Base-by-base conservation (phyloP, 192 early-diverging fungal species). In the Cetraspora pellucida region DNA sequence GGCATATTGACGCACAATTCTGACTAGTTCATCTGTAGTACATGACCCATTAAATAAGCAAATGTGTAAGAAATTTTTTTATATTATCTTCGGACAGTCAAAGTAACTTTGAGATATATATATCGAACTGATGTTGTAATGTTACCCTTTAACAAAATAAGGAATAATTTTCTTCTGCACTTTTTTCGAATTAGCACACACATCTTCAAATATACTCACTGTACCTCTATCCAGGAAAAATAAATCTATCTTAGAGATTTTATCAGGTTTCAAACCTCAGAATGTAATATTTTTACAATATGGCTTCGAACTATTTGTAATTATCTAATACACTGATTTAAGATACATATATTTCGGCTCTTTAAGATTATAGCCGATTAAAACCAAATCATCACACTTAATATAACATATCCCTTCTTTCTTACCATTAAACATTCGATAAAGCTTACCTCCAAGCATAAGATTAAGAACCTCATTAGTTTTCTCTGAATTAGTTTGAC, bases 201-300 rank as follows among this genome's bases (percentile, higher is more conserved):
- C 23, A 27, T 64, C 9, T 10, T 64, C 61, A 4, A 64, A 64
- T 64, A 64, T 64, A 64, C 0, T 14, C 31, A 64, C 61, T 64
- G 61, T 64, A 64, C 28, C 25, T 64, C 25, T 64, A 16, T 64
- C 61, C 1, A 9, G 27, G 4, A 9, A 64, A 23, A 64, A 64
- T 64, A 5, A 64, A 64, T 64, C 28, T 64, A 64, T 6, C 25
- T 64, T 64, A 21, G 61, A 25, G 23, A 64, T 64, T 64, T 64
- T 64, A 64, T 64, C 61, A 64, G 61, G 61, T 11, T 64, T 64
- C 10, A 64, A 21, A 64, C 19, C 25, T 25, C 28, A 25, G 23
- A 64, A 64, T 9, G 61, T 64, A 9, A 64, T 25, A 64, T 64
- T 23, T 64, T 64, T 5, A 64, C 28, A 5, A 31, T 63, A 25